Base-by-base conservation (phyloP, 2,329 filamentous ascomycete species). In the Colletotrichum sp. region DNA sequence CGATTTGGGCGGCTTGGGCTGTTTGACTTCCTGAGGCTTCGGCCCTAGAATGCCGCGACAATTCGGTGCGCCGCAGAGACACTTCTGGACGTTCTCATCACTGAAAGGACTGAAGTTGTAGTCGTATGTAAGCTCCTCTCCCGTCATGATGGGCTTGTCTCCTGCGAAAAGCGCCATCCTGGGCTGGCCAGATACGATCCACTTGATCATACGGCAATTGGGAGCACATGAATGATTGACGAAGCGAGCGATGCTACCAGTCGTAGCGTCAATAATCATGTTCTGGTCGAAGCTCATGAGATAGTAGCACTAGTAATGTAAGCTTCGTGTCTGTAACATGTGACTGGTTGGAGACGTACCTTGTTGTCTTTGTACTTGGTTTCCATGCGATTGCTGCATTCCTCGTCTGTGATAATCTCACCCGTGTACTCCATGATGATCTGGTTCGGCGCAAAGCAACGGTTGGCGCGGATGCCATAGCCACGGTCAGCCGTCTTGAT, bases 391-490 rank as follows among this genome's bases (percentile, higher is more conserved):
- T 94, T 92, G 83, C 99, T 96, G 82, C 96, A 98, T 84, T 99
- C 97, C 34, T 94, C 93, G 82, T 98, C 95, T 0, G 96, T 98
- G 82, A 99, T 98, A 80, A 99, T 98, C 85, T 99, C 97, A 55
- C 97, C 97, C 1, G 96, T 96, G 82, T 99, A 99, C 82, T 99
- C 97, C 87, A 99, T 96, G 82, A 99, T 99, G 83, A 99, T 98
- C 86, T 99, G 96, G 81, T 96, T 93, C 2, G 96, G 92, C 73
- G 93, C 89, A 83, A 99, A 99, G 77, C 93, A 94, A 63, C 97
- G 93, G 85, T 96, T 98, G 82, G 95, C 95, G 77, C 97, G 94
- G 66, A 99, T 95, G 69, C 97, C 97, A 83, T 96, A 96, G 32
- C 97, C 97, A 75, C 96, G 93, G 85, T 98, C 95, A 24, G 88